A percentile compares a stretch with the other conserved stretches of the same genome.
Evolutionary conservation across 129 eudicot species (phyloP).

Genomic region (Logfia minima): DNA sequence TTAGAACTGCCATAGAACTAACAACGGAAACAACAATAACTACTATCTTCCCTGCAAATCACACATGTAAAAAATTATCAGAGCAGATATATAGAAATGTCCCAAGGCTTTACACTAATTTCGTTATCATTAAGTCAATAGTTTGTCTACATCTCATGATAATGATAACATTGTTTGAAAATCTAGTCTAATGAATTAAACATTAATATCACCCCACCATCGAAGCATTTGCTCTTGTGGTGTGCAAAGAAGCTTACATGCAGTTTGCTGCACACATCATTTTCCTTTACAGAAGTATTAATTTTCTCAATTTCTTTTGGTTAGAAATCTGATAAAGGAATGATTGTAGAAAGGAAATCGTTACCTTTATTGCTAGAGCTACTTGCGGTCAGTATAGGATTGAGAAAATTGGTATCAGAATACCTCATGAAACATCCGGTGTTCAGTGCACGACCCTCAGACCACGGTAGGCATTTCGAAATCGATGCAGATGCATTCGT

Average conservation of each 20-base stretch:
- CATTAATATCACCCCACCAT: too few species aligned
- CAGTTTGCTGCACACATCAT: too few species aligned
- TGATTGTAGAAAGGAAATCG: neutral
- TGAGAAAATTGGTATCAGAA: constrained; percentile 72
- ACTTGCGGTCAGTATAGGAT: constrained; percentile 47
- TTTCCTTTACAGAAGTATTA: too few species aligned
- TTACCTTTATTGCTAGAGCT: constrained; percentile 46
- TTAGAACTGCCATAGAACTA: constrained; percentile 56
- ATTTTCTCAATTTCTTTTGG: neutral
- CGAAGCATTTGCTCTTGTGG: too few species aligned
- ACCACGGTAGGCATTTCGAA: constrained; percentile 60
- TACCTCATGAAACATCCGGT: constrained; percentile 86
- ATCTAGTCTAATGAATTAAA: neutral
- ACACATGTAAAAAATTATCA: neutral
- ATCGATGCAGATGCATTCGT: constrained; percentile 51
- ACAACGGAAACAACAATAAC: constrained; percentile 50
- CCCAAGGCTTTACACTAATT: neutral
- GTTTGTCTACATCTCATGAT: neutral
- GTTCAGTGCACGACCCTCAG: constrained; percentile 68
- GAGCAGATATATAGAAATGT: neutral
- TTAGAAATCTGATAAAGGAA: neutral
- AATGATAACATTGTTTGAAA: neutral
- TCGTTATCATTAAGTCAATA: neutral
- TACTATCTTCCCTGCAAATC: constrained; percentile 51
- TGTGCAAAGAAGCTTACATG: too few species aligned